A percentile compares a stretch with the other conserved stretches of the same genome.
These are phyloP conservation scores for Pleurotus eryngii DNA, from an alignment of 768 basidiomycete species.

Conservation along the genomic window DNA sequence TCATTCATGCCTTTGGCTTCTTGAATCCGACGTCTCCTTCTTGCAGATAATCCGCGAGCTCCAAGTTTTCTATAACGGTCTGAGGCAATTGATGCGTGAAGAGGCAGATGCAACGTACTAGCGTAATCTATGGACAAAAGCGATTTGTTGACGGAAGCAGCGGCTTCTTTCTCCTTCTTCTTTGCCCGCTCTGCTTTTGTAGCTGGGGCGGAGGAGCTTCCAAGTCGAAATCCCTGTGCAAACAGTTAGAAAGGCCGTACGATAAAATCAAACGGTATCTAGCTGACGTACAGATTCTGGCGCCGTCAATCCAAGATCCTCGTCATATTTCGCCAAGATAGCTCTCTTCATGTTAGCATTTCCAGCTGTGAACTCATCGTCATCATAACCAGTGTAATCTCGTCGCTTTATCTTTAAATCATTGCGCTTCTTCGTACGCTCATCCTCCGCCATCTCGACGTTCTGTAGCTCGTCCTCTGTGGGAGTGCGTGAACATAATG, in stretches of 20 bases:
- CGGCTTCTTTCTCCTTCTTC: conserved; percentile 47
- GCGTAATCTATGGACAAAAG: conserved; percentile 85
- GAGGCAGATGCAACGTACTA: conserved; percentile 50
- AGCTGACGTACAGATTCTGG: conserved; percentile 56
- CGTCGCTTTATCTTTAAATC: conserved; percentile 86
- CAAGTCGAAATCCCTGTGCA: conserved; percentile 81
- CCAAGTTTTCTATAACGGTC: conserved; percentile 69
- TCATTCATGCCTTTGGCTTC: conserved; percentile 73
- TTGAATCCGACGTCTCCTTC: conserved; percentile 95
- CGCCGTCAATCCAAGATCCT: conserved; percentile 69
- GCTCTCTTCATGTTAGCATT: conserved; percentile 77
- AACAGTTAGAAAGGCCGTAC: conserved; percentile 6
- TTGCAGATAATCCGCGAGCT: conserved; percentile 82
- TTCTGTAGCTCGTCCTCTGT: conserved; percentile 99
- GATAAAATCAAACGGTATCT: not conserved
- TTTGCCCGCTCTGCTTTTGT: conserved; percentile 37
- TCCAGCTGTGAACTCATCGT: conserved; percentile 84
- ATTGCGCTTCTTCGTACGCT: conserved; percentile 71
- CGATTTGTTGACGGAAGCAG: conserved; percentile 73
- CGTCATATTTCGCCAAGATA: conserved; percentile 91
- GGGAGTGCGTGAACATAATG: not conserved
- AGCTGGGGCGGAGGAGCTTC: conserved; percentile 46
- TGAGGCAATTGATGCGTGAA: not conserved
- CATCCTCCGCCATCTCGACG: conserved; percentile 88
- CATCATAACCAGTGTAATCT: conserved; percentile 94